Base-by-base conservation (phyloP, 495 filamentous ascomycete species). In the Annulohypoxylon maeteangense region DNA sequence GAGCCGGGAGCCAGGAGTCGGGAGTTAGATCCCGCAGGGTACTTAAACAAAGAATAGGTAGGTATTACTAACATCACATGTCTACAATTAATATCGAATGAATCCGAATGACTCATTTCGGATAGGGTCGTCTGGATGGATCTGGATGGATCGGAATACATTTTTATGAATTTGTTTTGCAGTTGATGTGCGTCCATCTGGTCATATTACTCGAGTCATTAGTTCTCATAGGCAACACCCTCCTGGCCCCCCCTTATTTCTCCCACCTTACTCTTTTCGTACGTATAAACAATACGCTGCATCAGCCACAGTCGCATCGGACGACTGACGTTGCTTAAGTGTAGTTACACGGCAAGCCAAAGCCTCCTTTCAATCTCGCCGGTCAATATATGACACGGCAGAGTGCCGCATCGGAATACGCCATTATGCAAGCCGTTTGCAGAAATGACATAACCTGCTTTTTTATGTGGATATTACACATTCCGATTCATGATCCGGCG, bases 211-310 rank as follows among this genome's bases (percentile, higher is more conserved):
- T 23, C 18, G 16, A 40, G 62, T 51, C 64, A 53, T 53, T 38
- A 60, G 47, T 47, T 61, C 25, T 58, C 25, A 29, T 40, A 51
- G 45, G 64, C 25, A 59, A 16, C 45, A 54, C 16, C 44, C 45
- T 42, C 42, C 32, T 32, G 54, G n/a, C n/a, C 44, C 47, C 56
- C 63, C 64, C 56, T 23, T 61, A 67, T 67, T 53, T 3, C 22
- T 16, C 36, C 27, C 54, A 53, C 42, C 18, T 59, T 66, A 51
- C 54, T 27, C n/a, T 31, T 54, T 29, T 36, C 36, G 45, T 20
- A 34, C n/a, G 54, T 25, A 55, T n/a, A 6, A 40, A 38, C 14
- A 23, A 45, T 16, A 25, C 44, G 16, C 14, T 36, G 14, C 53
- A 59, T 27, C 54, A 20, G 31, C 31, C 29, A 36, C 44, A 22